A percentile compares a stretch with the other conserved stretches of the same genome.
Evolutionary conservation across 2,329 filamentous ascomycete species (phyloP).

Genomic region (Nemania abortiva): DNA sequence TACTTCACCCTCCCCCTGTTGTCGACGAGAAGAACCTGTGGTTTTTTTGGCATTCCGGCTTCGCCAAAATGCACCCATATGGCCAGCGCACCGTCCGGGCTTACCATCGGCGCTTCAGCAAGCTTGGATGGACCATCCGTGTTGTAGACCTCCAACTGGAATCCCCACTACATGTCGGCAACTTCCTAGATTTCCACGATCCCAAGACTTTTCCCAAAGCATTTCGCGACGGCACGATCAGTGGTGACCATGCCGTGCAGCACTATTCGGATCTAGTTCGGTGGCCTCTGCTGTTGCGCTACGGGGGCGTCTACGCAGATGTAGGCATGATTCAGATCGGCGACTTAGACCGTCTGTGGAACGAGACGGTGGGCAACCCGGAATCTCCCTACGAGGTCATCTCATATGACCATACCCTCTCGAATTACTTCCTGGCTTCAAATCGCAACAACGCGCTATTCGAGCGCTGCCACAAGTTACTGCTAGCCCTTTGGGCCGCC

Average conservation of each 20-base stretch:
- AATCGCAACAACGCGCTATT: background rate
- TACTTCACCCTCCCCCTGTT: background rate
- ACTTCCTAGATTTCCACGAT: background rate
- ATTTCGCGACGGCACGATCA: background rate
- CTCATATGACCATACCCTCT: background rate
- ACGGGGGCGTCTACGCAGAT: background rate
- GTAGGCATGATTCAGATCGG: constrained; percentile 2
- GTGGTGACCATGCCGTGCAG: background rate
- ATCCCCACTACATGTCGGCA: background rate
- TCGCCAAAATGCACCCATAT: background rate
- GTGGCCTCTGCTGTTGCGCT: background rate
- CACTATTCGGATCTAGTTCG: background rate
- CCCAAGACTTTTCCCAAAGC: background rate
- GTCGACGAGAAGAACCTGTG: background rate
- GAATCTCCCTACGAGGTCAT: background rate
- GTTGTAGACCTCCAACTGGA: background rate
- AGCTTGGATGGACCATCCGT: background rate
- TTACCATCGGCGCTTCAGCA: background rate
- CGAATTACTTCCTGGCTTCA: background rate
- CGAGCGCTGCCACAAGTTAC: background rate
- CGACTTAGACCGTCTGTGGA: background rate
- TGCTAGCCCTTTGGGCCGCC: background rate
- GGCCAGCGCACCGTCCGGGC: background rate
- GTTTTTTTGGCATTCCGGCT: background rate
- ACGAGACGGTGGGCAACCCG: background rate